Evolutionary conservation across 345 rosid species (phyloP), one percentile per base, ranked within the genome.

Genomic region (Carallia pectinifolia): DNA sequence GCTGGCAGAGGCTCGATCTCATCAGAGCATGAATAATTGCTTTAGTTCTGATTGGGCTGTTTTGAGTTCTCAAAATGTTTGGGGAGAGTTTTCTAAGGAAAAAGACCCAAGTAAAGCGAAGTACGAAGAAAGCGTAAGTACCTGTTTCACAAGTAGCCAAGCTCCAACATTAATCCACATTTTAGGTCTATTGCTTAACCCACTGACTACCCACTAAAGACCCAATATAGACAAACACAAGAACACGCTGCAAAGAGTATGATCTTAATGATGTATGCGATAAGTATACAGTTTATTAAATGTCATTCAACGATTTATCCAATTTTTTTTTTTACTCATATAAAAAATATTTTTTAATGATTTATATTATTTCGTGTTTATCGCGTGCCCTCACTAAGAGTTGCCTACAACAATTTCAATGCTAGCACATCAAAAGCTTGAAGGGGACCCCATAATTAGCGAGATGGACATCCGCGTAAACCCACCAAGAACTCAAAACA

Each of bases 381-480:
- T 23, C 23, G 23, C 23, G 23, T 23, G 23, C 23, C 23, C 23
- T 23, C 23, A 0, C 23, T 23, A 23, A 23, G 23, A 23, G 23
- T 23, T 23, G 23, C 23, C 23, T 23, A 23, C 23, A 23, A 23
- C 23, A 23, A 23, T 23, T 23, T 23, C 23, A 23, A 23, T 23
- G 23, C 23, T 23, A 23, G 23, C 23, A 23, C 23, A 23, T 68
- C 53, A 68, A 59, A 77, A 64, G 65, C 72, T 52, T 71, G 47
- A 77, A 52, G 79, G 72, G 85, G 85, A 65, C 84, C 79, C 58
- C 48, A 9, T 5, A 36, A 47, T 29, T 33, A 53, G 66, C 37
- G 65, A 37, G 53, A 39, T 54, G 62, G 75, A 66, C 12, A 58
- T 23, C 54, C 15, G 47, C 52, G 77, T 59, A 66, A 53, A 68